phyloP scores from a whole-genome alignment of 139 green algal species.

The Chlamydomonas schloesseri region DNA sequence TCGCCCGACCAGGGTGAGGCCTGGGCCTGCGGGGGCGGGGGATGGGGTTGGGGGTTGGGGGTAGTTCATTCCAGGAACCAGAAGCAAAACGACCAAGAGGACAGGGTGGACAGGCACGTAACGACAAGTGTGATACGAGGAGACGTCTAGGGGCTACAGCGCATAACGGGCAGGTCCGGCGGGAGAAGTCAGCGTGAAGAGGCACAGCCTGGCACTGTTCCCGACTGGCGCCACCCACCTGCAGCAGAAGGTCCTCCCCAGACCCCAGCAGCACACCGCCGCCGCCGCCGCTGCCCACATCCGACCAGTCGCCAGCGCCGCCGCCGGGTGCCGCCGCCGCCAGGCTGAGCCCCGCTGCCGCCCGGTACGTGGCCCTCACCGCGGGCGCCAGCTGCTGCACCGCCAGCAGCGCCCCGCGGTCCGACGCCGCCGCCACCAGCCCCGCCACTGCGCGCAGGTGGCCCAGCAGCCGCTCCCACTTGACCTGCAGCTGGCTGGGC shows the following conservation, averaged over 20 bases:
- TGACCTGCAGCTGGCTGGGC: slow-evolving; percentile 46
- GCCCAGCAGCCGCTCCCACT: slow-evolving; percentile 42
- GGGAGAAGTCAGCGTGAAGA: no score
- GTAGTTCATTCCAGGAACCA: no score
- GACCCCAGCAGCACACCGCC: background rate
- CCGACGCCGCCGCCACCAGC: background rate
- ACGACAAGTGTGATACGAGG: no score
- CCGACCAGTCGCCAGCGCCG: background rate
- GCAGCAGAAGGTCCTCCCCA: slow-evolving; percentile 30
- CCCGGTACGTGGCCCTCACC: slow-evolving; percentile 8
- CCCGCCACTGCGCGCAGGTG: slow-evolving; percentile 10
- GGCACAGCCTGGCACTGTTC: no score
- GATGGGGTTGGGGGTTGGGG: no score
- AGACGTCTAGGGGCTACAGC: no score
- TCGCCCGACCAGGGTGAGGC: background rate
- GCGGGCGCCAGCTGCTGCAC: slow-evolving; percentile 27
- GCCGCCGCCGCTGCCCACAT: background rate
- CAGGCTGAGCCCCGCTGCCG: background rate
- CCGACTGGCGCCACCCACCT: slow-evolving; percentile 1
- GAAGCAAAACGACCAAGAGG: no score
- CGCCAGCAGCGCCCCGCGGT: slow-evolving; percentile 44
- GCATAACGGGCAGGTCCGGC: no score
- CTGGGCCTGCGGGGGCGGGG: slow-evolving; percentile 4
- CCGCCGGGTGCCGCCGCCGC: background rate
- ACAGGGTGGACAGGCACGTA: no score